These are phyloP conservation scores for Pythium brachiatum DNA, from an alignment of 352 stramenopile genomes.

Conservation along the genomic window DNA sequence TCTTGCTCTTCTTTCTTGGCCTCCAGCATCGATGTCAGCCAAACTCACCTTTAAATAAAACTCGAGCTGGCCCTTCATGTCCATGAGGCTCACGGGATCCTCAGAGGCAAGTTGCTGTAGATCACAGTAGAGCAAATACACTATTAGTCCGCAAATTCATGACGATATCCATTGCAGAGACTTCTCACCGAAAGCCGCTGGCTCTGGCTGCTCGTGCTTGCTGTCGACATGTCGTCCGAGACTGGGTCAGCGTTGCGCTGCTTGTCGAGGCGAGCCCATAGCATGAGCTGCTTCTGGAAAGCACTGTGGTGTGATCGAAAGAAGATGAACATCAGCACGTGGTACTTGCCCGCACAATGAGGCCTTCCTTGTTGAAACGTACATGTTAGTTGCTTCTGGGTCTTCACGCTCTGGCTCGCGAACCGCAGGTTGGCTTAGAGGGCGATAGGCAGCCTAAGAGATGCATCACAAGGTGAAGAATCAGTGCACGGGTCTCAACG, in stretches of 20 bases:
- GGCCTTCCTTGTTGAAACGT: slow-evolving; percentile 21
- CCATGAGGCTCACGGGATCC: slow-evolving; percentile 51
- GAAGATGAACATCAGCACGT: not conserved
- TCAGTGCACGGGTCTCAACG: too few species aligned
- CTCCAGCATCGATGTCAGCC: too few species aligned
- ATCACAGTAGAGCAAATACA: not conserved
- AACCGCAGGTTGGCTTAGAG: slow-evolving; percentile 37
- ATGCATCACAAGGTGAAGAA: too few species aligned
- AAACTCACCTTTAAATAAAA: slow-evolving; percentile 81
- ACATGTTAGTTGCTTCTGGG: slow-evolving; percentile 55
- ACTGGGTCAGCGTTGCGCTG: slow-evolving; percentile 38
- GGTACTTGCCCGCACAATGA: slow-evolving; percentile 1
- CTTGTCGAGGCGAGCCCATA: slow-evolving; percentile 71
- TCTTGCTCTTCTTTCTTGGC: too few species aligned
- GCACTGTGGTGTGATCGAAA: slow-evolving; percentile 18
- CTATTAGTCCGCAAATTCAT: not conserved
- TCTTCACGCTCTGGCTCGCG: slow-evolving; percentile 29
- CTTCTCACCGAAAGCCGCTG: slow-evolving; percentile 43
- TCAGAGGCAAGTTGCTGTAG: slow-evolving; percentile 49
- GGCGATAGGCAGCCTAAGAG: slow-evolving; percentile 31
- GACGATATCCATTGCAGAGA: not conserved
- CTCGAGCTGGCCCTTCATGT: slow-evolving; percentile 80
- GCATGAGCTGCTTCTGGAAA: slow-evolving; percentile 81
- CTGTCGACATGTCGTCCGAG: slow-evolving; percentile 60
- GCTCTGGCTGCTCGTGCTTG: slow-evolving; percentile 52